Conservation (phyloP, 2,329 filamentous ascomycete genomes). For the Xylaria multiplex region DNA sequence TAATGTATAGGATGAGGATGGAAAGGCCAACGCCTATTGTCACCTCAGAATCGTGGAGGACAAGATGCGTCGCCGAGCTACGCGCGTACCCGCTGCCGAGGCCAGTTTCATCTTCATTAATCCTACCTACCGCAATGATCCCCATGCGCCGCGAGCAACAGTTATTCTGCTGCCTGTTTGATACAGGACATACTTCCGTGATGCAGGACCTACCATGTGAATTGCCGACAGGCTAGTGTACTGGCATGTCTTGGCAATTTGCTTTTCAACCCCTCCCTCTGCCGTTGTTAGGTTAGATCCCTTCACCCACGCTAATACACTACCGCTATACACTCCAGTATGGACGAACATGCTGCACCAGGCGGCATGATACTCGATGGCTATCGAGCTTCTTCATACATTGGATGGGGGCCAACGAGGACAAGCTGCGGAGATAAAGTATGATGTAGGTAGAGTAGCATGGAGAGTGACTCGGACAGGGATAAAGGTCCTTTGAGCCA, state of each 20-base stretch:
- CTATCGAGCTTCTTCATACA: not conserved
- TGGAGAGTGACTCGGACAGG: slow-evolving; percentile 5
- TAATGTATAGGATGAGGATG: not conserved
- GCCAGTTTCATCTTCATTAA: slow-evolving; percentile 30
- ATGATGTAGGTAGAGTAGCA: not conserved
- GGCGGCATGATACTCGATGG: not conserved
- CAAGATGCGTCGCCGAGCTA: slow-evolving; percentile 14
- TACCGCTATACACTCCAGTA: not conserved
- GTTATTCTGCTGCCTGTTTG: slow-evolving; percentile 14
- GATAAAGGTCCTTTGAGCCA: not conserved
- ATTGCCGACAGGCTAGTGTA: slow-evolving; percentile 7
- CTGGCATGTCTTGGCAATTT: slow-evolving; percentile 25
- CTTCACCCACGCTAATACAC: not conserved
- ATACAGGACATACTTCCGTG: not conserved
- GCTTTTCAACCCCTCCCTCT: slow-evolving; percentile 14
- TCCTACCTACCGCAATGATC: not conserved
- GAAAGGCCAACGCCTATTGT: not conserved
- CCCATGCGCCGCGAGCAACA: not conserved
- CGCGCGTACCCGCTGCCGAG: slow-evolving; percentile 8
- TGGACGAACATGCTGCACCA: not conserved
- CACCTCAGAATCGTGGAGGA: slow-evolving; percentile 1
- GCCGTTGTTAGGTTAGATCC: not conserved
- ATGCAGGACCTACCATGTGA: slow-evolving; percentile 2
- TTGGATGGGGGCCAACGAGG: not conserved
- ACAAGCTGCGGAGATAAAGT: slow-evolving; percentile 9